Evolutionary conservation across 305 asterid species (phyloP), one percentile per base, ranked within the genome.

Genomic region (Solanum hybrid): DNA sequence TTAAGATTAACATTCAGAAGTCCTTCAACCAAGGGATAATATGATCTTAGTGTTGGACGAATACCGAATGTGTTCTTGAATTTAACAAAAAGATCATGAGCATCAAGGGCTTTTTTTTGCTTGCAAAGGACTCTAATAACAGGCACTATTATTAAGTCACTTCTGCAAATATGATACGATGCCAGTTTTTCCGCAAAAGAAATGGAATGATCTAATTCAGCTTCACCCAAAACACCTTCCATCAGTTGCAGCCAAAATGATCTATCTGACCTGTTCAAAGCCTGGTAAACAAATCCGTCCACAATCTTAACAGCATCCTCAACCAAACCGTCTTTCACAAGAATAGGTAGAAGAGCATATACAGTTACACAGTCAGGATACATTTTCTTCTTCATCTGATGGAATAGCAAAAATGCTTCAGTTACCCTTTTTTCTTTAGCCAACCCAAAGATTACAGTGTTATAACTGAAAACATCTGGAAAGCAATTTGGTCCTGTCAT

Each of bases 331-430:
- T 93, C 95, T 91, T 93, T 96, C 92, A 97, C 94, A 87, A 97
- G 90, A 42, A 95, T 94, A 26, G 99, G 99, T 88, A 96, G 91
- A 76, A 96, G 95, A 88, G 95, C 94, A 89, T 90, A 94, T 88
- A 97, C 88, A 40, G 99, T 96, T 29, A 95, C 94, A 88, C 89
- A 81, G 90, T 97, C 99, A 7, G 99, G 97, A 90, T 91, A 92
- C 15, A 94, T 66, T 40, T 85, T 91, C 89, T 97, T 97, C 88
- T 93, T 94, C 99, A 96, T 97, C 95, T 97, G 98, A 93, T 95
- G 95, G 92, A 94, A 97, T 64, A 96, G 93, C 98, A 98, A 96
- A 90, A 95, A 95, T 60, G 99, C 99, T 91, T 96, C 97, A 35
- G 42, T 89, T 87, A 94, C 91, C 94, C 99, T 96, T 35, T 92